A percentile compares a stretch with the other conserved stretches of the same genome.
These are phyloP conservation scores for Emmonsia crescens DNA, from an alignment of 2,329 filamentous ascomycete species.

Conservation along the genomic window DNA sequence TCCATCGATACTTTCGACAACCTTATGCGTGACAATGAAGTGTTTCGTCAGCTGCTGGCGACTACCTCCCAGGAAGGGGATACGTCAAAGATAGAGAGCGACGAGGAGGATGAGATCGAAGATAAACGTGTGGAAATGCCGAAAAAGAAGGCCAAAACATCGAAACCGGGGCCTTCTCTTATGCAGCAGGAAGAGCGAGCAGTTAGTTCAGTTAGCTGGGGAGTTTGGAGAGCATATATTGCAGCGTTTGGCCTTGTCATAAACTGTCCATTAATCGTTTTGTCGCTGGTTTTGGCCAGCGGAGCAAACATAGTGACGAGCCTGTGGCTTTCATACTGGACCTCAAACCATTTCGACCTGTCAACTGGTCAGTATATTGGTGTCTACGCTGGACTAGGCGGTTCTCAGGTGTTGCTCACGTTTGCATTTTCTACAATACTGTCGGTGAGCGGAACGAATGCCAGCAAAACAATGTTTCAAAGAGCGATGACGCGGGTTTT, in stretches of 20 bases:
- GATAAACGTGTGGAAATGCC: slow-evolving; percentile 38
- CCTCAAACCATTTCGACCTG: slow-evolving; percentile 60
- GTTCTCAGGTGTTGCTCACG: slow-evolving; percentile 59
- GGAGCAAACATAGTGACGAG: slow-evolving; percentile 78
- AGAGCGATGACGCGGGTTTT: slow-evolving; percentile 66
- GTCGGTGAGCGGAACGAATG: slow-evolving; percentile 66
- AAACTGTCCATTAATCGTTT: slow-evolving; percentile 48
- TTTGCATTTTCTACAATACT: slow-evolving; percentile 72
- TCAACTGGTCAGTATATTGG: slow-evolving; percentile 59
- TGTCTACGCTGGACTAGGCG: slow-evolving; percentile 60
- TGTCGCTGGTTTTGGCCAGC: slow-evolving; percentile 61
- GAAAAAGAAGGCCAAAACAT: slow-evolving; percentile 25
- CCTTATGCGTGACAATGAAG: slow-evolving; percentile 65
- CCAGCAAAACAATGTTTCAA: slow-evolving; percentile 72
- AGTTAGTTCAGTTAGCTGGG: slow-evolving; percentile 65
- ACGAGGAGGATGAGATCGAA: slow-evolving; percentile 39
- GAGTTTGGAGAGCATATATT: slow-evolving; percentile 68
- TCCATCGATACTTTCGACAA: slow-evolving; percentile 84
- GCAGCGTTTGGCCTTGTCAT: slow-evolving; percentile 59
- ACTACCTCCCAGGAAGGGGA: slow-evolving; percentile 58
- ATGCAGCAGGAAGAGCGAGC: slow-evolving; percentile 49
- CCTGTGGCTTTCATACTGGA: slow-evolving; percentile 93
- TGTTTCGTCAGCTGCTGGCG: slow-evolving; percentile 72
- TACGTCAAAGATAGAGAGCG: slow-evolving; percentile 36
- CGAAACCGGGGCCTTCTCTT: slow-evolving; percentile 25